Base-by-base conservation (phyloP, 352 stramenopile species). In the Elongisporangium prolatum region DNA sequence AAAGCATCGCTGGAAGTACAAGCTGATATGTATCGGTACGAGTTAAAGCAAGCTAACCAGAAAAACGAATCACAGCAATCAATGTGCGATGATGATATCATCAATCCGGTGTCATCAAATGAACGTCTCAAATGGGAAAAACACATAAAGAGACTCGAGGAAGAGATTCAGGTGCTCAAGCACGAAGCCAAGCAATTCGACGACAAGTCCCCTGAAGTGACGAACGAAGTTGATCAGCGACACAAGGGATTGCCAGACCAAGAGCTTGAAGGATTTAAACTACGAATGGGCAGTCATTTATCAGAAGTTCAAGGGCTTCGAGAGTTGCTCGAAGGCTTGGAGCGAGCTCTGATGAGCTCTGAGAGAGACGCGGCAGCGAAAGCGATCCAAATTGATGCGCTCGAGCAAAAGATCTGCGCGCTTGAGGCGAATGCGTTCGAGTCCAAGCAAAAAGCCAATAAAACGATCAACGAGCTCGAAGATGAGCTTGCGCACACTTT, bases 401-500 rank as follows among this genome's bases (percentile, higher is more conserved):
- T 71, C 28, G 55, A 69, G 14, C 51, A 61, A 5, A 65, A 60
- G n/a, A 65, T 75, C 5, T 56, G 52, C 14, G 64, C 64, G 25
- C 50, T 78, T 18, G 58, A 78, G 48, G 61, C 28, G 9, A 75
- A 21, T 24, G 65, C 18, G 61, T 79, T 49, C 58, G 64, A 21
- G 49, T 53, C 16, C 22, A 69, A 69, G 48, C 61, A 67, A 8
- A 85, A 83, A 34, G 61, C 59, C 28, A 70, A 77, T 50, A 54
- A 62, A 16, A 80, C 60, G 0, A 63, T 88, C n/a, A 59, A 66
- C 6, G 69, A 84, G 54, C 60, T 86, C 4, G 74, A 88, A 58
- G 66, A 71, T n/a, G 72, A 86, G 52, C 61, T 88, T 54, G 69
- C 73, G 0, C 73, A 70, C 4, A 74, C 73, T 18, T 85, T 84